Percentiles rank a stretch among this genome's conserved stretches.
Conservation (phyloP, 2,329 filamentous ascomycete genomes). For the Parastagonospora nodorum region DNA sequence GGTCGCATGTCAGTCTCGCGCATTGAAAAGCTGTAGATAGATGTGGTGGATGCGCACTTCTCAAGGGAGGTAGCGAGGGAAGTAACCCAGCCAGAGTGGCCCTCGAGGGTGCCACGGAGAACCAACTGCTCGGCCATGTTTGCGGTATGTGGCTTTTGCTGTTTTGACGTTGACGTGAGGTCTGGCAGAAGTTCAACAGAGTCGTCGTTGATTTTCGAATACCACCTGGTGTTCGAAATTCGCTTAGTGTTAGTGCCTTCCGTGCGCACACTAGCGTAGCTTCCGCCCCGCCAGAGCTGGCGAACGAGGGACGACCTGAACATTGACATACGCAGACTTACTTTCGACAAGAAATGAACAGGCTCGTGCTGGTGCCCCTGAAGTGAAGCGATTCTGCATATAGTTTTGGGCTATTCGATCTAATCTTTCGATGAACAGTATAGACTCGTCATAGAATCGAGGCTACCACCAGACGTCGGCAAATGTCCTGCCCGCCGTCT, state of each 20-base stretch:
- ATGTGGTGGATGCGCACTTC: conserved; percentile 65
- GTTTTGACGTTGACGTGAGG: conserved; percentile 37
- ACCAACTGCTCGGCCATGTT: conserved; percentile 91
- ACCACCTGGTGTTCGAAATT: not conserved
- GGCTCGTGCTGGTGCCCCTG: too few relatives aligned
- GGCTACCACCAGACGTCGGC: too few relatives aligned
- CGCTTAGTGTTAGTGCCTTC: not conserved
- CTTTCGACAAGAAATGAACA: too few relatives aligned
- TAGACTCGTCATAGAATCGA: too few relatives aligned
- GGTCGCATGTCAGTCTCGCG: conserved; percentile 42
- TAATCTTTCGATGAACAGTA: too few relatives aligned
- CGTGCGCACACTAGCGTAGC: too few relatives aligned
- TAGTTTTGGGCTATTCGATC: too few relatives aligned
- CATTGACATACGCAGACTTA: too few relatives aligned
- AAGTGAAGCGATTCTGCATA: too few relatives aligned
- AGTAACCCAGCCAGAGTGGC: conserved; percentile 99
- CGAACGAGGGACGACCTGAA: too few relatives aligned
- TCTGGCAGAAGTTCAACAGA: conserved; percentile 29
- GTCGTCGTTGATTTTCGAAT: not conserved
- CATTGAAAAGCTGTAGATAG: conserved; percentile 12
- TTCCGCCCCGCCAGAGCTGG: too few relatives aligned
- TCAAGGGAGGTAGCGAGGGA: conserved; percentile 97
- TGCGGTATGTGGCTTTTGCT: conserved; percentile 44
- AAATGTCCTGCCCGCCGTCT: too few relatives aligned
- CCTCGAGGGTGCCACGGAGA: conserved; percentile 96